Conservation (phyloP, 1,139 yeast species). For the Yamadazyma buinensis region DNA sequence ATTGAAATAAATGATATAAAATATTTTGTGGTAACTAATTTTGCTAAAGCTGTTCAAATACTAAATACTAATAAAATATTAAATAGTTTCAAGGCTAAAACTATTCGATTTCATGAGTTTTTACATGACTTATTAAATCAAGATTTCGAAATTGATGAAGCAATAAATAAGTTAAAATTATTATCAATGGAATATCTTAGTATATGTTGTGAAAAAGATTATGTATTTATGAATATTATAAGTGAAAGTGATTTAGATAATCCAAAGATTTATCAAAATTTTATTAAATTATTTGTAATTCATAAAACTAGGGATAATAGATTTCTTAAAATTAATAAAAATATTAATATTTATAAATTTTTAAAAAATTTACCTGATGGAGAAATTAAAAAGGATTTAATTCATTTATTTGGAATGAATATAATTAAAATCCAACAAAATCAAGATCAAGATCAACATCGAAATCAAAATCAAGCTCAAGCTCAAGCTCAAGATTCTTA, state of each 20-base stretch:
- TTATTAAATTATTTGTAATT: constrained; percentile 9
- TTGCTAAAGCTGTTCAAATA: constrained; percentile 9
- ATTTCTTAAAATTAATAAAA: constrained; percentile 8
- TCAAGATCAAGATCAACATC: neutral
- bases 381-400: constrained; percentile 15
- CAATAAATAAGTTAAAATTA: constrained; percentile 8
- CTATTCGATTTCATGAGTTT: neutral
- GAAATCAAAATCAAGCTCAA: neutral
- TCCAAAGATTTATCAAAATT: constrained; percentile 16
- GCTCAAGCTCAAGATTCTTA: constrained; percentile 1
- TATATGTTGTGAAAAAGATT: constrained; percentile 8
- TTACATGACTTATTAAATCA: neutral
- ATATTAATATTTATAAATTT: constrained; percentile 9
- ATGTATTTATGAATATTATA: constrained; percentile 13
- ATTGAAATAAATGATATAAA: constrained; percentile 6
- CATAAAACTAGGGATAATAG: neutral
- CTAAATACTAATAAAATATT: constrained; percentile 7
- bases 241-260: constrained; percentile 18
- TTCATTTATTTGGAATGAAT: constrained; percentile 16
- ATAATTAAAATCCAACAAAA: constrained; percentile 6
- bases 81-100: neutral
- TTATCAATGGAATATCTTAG: constrained; percentile 15
- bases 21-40: constrained; percentile 11
- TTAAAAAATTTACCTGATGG: constrained; percentile 13
- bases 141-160: constrained; percentile 7